Evolutionary conservation across 805 yeast species (phyloP).

Genomic region (Metschnikowia borealis): DNA sequence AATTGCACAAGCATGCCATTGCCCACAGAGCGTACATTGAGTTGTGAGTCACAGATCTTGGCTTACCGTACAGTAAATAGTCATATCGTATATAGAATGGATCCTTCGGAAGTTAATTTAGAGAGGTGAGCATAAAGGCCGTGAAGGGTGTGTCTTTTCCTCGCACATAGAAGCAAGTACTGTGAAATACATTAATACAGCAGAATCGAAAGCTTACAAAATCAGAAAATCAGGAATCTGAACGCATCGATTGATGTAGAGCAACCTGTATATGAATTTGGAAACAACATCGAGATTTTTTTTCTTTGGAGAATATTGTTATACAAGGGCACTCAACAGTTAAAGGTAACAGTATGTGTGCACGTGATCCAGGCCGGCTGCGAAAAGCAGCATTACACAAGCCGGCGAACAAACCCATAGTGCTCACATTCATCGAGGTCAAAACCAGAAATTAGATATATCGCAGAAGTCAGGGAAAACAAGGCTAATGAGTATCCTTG

Average conservation of each 20-base stretch:
- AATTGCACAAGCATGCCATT: constrained; percentile 78
- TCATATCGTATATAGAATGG: neutral
- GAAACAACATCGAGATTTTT: too few relatives aligned
- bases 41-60: constrained; percentile 15
- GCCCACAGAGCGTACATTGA: constrained; percentile 79
- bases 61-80: neutral
- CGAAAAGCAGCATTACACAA: constrained; percentile 7
- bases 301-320: too few relatives aligned
- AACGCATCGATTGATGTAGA: too few relatives aligned
- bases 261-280: too few relatives aligned
- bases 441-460: neutral
- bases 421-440: neutral
- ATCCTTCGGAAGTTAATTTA: neutral
- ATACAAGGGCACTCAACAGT: too few relatives aligned
- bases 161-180: neutral
- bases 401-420: neutral
- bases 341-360: too few relatives aligned
- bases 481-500: constrained; percentile 2
- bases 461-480: neutral
- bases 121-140: neutral
- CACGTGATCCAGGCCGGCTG: constrained; percentile 2
- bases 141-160: neutral
- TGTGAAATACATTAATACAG: neutral
- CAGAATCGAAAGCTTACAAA: too few relatives aligned
- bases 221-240: too few relatives aligned